Conservation (phyloP, 225 moss, liverwort and hornwort species). For the Anthoceros angustus region DNA sequence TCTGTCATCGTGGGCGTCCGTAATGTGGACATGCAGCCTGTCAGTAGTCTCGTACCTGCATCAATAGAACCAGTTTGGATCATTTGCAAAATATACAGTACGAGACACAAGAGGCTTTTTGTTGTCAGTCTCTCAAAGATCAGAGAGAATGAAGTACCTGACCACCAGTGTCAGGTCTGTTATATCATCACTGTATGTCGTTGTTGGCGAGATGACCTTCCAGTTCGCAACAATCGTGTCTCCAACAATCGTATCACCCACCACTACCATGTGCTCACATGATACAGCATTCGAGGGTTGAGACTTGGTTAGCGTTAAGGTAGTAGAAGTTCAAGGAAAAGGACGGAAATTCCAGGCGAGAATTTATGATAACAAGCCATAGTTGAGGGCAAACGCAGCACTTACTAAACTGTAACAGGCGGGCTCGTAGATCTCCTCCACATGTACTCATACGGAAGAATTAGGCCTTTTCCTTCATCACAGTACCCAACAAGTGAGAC, state of each 20-base stretch:
- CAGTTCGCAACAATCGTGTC: neutral
- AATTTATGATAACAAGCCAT: too few relatives aligned
- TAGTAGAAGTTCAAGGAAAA: too few relatives aligned
- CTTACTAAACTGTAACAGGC: too few relatives aligned
- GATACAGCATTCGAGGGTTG: too few relatives aligned
- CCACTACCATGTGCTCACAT: too few relatives aligned
- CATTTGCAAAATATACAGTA: neutral
- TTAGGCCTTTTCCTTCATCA: too few relatives aligned
- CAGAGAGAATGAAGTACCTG: neutral
- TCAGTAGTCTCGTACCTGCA: neutral
- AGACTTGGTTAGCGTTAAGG: too few relatives aligned
- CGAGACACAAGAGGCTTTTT: neutral
- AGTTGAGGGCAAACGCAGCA: too few relatives aligned
- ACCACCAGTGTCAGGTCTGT: neutral
- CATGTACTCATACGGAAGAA: too few relatives aligned
- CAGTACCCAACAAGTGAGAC: too few relatives aligned
- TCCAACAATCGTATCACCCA: neutral
- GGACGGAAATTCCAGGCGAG: too few relatives aligned
- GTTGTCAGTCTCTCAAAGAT: neutral
- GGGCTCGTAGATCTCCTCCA: too few relatives aligned
- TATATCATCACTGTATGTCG: neutral
- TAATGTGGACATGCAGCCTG: neutral
- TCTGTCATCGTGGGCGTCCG: neutral
- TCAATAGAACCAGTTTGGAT: neutral
- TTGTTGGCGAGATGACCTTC: neutral